Evolutionary conservation across 345 rosid genomes (phyloP).

Genomic region (Acer campestre): DNA sequence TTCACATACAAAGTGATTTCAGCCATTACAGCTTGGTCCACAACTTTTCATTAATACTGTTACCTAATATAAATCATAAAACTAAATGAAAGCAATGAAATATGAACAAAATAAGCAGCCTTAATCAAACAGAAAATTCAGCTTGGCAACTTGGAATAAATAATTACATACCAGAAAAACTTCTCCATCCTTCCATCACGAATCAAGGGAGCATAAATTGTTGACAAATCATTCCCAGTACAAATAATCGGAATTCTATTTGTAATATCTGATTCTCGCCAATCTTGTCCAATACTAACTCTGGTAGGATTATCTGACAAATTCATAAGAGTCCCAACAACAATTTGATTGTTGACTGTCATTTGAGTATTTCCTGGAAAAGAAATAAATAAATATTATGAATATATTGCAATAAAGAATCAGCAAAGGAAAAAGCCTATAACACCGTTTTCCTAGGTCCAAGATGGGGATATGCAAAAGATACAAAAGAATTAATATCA

Average conservation of each 20-base stretch:
- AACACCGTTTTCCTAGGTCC: neutral
- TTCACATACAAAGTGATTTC: neutral
- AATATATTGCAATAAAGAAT: neutral
- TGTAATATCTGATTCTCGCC: constrained; percentile 79
- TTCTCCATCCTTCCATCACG: constrained; percentile 99
- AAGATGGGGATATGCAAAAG: neutral
- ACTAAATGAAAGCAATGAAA: neutral
- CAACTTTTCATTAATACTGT: neutral
- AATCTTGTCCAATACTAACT: constrained; percentile 94
- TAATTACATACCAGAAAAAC: constrained; percentile 70
- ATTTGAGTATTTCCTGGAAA: constrained; percentile 78
- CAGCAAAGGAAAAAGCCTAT: neutral
- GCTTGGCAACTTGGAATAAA: neutral
- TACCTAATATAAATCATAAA: neutral
- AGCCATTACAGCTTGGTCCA: neutral
- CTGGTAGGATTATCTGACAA: constrained; percentile 91
- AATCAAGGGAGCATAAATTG: constrained; percentile 88
- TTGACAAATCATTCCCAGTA: constrained; percentile 93
- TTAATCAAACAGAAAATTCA: neutral
- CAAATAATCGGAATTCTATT: constrained; percentile 88
- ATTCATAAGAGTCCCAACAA: constrained; percentile 91
- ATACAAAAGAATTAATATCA: neutral
- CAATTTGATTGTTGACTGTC: constrained; percentile 96
- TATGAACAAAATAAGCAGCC: neutral
- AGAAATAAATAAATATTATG: constrained; percentile 15